A percentile compares a stretch with the other conserved stretches of the same genome.
phyloP scores from a whole-genome alignment of 1,284 basidiomycete species.

The Cystobasidiaceae sp. region DNA sequence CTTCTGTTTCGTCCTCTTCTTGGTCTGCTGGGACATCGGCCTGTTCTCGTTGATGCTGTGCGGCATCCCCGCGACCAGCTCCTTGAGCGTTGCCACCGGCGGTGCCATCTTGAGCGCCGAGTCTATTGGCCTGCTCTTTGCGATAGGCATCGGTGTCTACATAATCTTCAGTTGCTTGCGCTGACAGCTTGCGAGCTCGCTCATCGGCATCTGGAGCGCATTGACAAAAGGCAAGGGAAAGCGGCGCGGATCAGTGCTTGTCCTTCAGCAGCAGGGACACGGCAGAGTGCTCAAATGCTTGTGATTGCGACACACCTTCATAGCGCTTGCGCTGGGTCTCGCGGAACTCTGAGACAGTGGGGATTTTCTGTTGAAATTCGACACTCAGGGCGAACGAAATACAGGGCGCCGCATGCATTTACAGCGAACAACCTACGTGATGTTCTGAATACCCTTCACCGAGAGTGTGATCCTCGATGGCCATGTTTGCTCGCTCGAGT shows the following conservation, averaged over 20 bases:
- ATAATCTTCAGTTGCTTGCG: conserved; percentile 27
- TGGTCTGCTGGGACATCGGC: neutral
- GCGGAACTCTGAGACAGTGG: conserved; percentile 48
- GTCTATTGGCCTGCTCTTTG: too few relatives aligned
- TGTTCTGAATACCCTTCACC: conserved; percentile 15
- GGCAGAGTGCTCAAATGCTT: neutral
- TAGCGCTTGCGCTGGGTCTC: conserved; percentile 44
- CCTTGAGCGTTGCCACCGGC: neutral
- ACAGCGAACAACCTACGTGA: too few relatives aligned
- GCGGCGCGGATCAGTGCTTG: too few relatives aligned
- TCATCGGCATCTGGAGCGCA: conserved; percentile 29
- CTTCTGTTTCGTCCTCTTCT: conserved; percentile 41
- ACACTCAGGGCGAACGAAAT: neutral
- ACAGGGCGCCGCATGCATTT: too few relatives aligned
- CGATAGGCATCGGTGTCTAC: conserved; percentile 30
- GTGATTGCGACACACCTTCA: conserved; percentile 30
- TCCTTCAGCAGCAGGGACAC: too few relatives aligned
- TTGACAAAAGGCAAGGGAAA: too few relatives aligned
- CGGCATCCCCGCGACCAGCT: neutral
- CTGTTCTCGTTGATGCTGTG: neutral
- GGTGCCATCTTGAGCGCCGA: too few relatives aligned
- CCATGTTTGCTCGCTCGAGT: too few relatives aligned
- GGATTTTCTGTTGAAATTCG: conserved; percentile 41
- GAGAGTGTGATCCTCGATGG: conserved; percentile 2
- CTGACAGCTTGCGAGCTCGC: conserved; percentile 13